Conservation (phyloP, 1,284 basidiomycete species). For the Phylloboletellus chloephorus region DNA sequence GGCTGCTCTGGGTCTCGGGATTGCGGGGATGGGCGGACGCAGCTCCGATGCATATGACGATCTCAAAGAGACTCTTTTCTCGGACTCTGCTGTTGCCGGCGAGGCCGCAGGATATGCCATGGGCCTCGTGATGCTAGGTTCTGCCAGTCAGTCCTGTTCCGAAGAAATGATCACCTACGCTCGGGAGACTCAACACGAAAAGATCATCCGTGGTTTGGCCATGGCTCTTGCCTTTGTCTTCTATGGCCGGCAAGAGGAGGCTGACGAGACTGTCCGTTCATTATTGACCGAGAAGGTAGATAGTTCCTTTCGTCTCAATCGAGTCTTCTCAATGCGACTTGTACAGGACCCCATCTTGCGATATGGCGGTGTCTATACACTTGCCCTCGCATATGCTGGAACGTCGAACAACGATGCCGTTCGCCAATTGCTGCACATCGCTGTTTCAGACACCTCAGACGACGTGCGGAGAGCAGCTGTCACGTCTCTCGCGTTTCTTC, state of each 20-base stretch:
- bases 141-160: conserved; percentile 69
- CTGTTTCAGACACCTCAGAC: conserved; percentile 94
- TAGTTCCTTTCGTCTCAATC: conserved; percentile 2
- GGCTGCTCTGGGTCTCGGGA: conserved; percentile 88
- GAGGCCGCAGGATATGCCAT: conserved; percentile 94
- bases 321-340: conserved; percentile 8
- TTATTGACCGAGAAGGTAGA: conserved; percentile 82
- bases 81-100: conserved; percentile 89
- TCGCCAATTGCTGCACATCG: conserved; percentile 85
- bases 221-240: conserved; percentile 87
- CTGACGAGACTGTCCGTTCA: conserved; percentile 70
- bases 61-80: conserved; percentile 82
- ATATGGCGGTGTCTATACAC: conserved; percentile 93
- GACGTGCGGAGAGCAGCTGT: conserved; percentile 94
- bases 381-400: conserved; percentile 92
- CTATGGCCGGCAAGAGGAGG: conserved; percentile 88
- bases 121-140: conserved; percentile 95
- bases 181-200: conserved; percentile 94
- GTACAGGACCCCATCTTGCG: conserved; percentile 87
- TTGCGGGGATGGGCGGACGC: conserved; percentile 88
- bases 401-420: conserved; percentile 92
- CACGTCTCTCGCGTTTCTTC: conserved; percentile 87
- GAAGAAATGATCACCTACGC: conserved; percentile 95
- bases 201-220: conserved; percentile 92
- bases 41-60: conserved; percentile 88